A percentile compares a stretch with the other conserved stretches of the same genome.
These are phyloP conservation scores for Wilcoxina mikolae DNA, from an alignment of 495 filamentous ascomycete genomes.

Conservation along the genomic window DNA sequence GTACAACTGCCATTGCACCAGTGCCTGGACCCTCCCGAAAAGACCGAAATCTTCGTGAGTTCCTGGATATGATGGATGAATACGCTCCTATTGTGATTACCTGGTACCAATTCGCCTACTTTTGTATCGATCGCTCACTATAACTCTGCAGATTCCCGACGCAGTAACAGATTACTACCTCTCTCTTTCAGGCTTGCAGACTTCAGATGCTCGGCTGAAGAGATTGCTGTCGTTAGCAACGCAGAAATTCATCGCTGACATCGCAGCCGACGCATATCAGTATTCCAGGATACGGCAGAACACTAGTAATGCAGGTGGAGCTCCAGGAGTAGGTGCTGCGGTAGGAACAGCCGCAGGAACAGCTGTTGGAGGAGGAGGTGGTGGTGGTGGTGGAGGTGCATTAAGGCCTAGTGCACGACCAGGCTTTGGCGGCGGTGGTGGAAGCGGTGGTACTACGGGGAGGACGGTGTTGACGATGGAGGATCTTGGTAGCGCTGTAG, in stretches of 20 bases:
- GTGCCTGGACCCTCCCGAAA: slow-evolving; percentile 35
- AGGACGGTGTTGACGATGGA: slow-evolving; percentile 97
- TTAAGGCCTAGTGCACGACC: slow-evolving; percentile 77
- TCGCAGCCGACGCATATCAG: slow-evolving; percentile 94
- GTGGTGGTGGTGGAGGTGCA: slow-evolving; percentile 39
- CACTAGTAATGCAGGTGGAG: slow-evolving; percentile 66
- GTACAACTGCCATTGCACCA: slow-evolving; percentile 10
- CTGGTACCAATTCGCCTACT: neutral
- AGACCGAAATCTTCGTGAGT: slow-evolving; percentile 79
- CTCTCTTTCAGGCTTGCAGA: slow-evolving; percentile 81
- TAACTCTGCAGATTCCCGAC: slow-evolving; percentile 64
- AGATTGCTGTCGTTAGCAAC: slow-evolving; percentile 89
- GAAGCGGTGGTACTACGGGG: slow-evolving; percentile 76
- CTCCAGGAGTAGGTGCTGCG: slow-evolving; percentile 71
- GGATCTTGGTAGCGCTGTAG: slow-evolving; percentile 92
- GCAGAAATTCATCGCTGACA: slow-evolving; percentile 94
- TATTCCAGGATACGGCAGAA: slow-evolving; percentile 89
- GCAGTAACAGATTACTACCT: slow-evolving; percentile 97
- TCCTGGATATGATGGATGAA: slow-evolving; percentile 91
- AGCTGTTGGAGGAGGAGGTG: slow-evolving; percentile 35
- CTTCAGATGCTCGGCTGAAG: slow-evolving; percentile 71
- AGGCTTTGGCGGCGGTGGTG: slow-evolving; percentile 75
- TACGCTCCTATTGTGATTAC: slow-evolving; percentile 74
- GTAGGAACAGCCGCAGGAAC: slow-evolving; percentile 47
- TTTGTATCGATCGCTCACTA: neutral